These are phyloP conservation scores for Candida tibetensis DNA, from an alignment of 805 yeast species.

Conservation along the genomic window DNA sequence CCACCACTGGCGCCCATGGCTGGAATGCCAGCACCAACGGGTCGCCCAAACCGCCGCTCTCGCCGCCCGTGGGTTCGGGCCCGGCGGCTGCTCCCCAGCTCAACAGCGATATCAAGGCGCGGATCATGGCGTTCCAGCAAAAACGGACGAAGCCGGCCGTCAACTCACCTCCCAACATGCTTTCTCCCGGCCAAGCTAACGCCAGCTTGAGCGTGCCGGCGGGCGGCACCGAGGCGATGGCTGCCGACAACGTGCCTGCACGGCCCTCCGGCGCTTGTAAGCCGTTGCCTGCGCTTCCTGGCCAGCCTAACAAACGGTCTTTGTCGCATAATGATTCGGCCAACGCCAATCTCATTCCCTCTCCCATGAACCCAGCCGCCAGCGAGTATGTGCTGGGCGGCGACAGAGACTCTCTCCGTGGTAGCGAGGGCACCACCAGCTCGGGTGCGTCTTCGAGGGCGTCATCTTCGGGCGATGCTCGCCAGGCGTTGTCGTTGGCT, in stretches of 20 bases:
- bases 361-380: conserved; percentile 3
- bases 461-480: neutral
- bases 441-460: neutral
- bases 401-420: neutral
- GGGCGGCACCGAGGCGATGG: neutral
- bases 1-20: too few relatives aligned
- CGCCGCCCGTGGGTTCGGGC: conserved; percentile 2
- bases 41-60: conserved; percentile 7
- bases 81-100: conserved; percentile 10
- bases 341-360: conserved; percentile 7
- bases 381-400: neutral
- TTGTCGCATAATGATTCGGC: conserved; percentile 11
- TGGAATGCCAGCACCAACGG: too few relatives aligned
- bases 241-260: too few relatives aligned
- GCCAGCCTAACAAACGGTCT: conserved; percentile 4
- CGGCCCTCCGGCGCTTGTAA: conserved; percentile 10
- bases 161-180: conserved; percentile 8
- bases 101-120: conserved; percentile 75
- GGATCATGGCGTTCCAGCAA: conserved; percentile 83
- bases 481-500: neutral
- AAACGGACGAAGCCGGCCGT: conserved; percentile 45
- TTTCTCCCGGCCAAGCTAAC: neutral
- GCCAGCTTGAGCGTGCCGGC: conserved; percentile 14
- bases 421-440: neutral
- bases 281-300: conserved; percentile 29